Conservation (phyloP, 192 early-diverging fungal genomes). For the Linnemannia exigua region DNA sequence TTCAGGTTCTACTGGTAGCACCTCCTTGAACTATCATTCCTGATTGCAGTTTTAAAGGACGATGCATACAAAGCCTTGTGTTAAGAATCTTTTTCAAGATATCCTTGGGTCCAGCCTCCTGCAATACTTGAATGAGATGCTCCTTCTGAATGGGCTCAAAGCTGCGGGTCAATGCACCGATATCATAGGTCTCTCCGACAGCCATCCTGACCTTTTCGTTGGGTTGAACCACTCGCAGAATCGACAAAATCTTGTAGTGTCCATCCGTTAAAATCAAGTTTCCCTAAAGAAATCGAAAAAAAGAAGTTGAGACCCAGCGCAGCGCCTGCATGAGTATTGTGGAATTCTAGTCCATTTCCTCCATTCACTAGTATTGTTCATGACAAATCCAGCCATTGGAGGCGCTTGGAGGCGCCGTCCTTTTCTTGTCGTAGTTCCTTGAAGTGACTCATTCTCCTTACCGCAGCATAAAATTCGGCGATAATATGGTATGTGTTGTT, state of each 20-base stretch:
- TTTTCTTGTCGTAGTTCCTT: not conserved
- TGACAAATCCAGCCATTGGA: not conserved
- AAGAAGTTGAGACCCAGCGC: not conserved
- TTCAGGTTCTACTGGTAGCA: not conserved
- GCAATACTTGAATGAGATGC: constrained; percentile 67
- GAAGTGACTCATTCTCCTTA: constrained; percentile 51
- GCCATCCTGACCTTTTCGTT: constrained; percentile 82
- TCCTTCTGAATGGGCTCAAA: constrained; percentile 69
- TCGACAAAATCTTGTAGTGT: constrained; percentile 85
- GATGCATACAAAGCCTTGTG: constrained; percentile 62
- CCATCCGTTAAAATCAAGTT: constrained; percentile 97
- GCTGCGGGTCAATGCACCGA: constrained; percentile 65
- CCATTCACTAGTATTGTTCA: not conserved
- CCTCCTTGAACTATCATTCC: not conserved
- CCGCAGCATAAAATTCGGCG: constrained; percentile 83
- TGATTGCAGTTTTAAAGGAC: not conserved
- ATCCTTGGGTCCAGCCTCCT: constrained; percentile 72
- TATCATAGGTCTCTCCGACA: constrained; percentile 87
- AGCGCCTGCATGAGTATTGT: not conserved
- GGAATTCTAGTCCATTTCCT: not conserved
- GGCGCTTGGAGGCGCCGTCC: not conserved
- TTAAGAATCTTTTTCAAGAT: constrained; percentile 77
- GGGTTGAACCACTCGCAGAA: constrained; percentile 90
- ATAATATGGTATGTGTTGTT: constrained; percentile 79
- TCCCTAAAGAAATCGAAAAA: constrained; percentile 67